Base-by-base conservation (phyloP, 768 basidiomycete species). In the Amanita molliuscula region DNA sequence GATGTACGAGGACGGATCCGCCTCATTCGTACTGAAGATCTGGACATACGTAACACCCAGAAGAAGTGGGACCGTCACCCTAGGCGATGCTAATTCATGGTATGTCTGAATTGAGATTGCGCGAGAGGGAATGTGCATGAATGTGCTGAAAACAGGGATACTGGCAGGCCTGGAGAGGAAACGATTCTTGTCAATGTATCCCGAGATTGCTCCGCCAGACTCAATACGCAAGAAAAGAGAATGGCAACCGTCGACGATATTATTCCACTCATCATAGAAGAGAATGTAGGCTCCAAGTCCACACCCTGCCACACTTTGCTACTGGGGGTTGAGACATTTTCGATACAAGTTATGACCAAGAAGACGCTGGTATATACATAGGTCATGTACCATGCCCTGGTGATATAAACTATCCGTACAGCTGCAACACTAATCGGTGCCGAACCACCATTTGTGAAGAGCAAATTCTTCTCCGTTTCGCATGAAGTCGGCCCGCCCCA, bases 1-100 rank as follows among this genome's bases (percentile, higher is more conserved):
- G 81, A 89, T 2, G 77, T 89, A 54, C 71, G 88, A 20, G 90
- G 90, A 10, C 90, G 93, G 64, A 81, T 83, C 0, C 77, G 90
- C 6, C 61, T 89, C 7, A 69, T 91, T 21, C 63, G 76, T 44
- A 83, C 57, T 64, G 5, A 69, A 68, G 3, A 53, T 64, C 2
- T 71, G 71, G 72, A 77, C 78, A 28, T 82, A 80, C 59, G 65
- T 77, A 43, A 77, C 81, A 52, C 77, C 79, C 11, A 61, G 79
- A 52, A 59, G 72, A 37, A 72, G 67, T 54, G 79, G 79, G 21
- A 68, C 74, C 51, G 74, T 73, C 26, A 45, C 82, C 43, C 56
- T 84, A 1, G 81, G 84, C 9, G 80, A 46, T 9, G 29, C 16
- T 16, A 34, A 34, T 11, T 13, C 33, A 5, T 37, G 36, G 23